Conservation (phyloP, 192 early-diverging fungal species). For the Coemansia sp. region DNA sequence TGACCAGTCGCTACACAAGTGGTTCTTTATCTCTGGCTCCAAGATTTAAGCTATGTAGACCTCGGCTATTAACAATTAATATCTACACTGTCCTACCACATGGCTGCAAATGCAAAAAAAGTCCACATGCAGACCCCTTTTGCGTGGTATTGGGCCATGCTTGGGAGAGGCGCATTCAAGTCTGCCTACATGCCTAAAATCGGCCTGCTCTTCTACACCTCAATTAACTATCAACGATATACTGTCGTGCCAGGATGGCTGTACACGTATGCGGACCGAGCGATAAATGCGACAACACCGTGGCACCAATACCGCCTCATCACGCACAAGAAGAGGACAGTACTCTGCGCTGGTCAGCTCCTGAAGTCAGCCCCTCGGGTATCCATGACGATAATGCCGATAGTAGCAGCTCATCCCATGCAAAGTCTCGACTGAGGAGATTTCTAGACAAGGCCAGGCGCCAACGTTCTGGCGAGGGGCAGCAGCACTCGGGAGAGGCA, state of each 20-base stretch:
- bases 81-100: neutral
- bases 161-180: neutral
- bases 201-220: neutral
- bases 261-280: neutral
- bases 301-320: neutral
- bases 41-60: constrained; percentile 50
- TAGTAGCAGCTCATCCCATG: neutral
- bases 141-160: neutral
- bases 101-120: neutral
- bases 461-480: too few species aligned
- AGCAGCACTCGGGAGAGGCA: neutral
- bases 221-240: neutral
- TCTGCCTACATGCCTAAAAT: neutral
- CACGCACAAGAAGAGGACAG: neutral
- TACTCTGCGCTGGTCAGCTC: neutral
- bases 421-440: neutral
- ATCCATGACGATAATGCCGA: neutral
- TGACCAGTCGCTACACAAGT: constrained; percentile 81
- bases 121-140: neutral
- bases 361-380: neutral
- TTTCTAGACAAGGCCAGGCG: neutral
- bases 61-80: too few species aligned
- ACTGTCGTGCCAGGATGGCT: neutral
- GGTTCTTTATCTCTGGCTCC: constrained; percentile 94
- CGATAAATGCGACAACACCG: neutral